Percentiles rank a stretch among this genome's conserved stretches.
Conservation (phyloP, 495 filamentous ascomycete genomes). For the Pyrenopolyporus hunteri region DNA sequence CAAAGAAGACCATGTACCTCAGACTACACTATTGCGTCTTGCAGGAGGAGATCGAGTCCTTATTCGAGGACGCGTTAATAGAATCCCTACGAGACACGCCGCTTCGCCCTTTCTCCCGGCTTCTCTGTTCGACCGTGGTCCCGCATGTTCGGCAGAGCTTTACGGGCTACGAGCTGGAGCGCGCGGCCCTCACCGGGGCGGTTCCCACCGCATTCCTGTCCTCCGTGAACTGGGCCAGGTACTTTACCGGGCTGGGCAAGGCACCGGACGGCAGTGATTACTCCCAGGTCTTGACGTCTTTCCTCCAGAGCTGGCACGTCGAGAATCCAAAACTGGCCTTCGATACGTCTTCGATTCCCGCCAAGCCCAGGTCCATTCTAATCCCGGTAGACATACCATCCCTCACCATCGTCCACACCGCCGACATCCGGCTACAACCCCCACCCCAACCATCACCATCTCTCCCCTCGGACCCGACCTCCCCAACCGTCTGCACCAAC, state of each 20-base stretch:
- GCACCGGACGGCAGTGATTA: conserved; percentile 35
- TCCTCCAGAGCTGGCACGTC: conserved; percentile 49
- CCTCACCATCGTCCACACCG: conserved; percentile 82
- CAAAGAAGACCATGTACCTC: conserved; percentile 65
- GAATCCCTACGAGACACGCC: conserved; percentile 48
- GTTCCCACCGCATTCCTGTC: conserved; percentile 50
- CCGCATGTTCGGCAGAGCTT: conserved; percentile 58
- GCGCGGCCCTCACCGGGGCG: conserved; percentile 58
- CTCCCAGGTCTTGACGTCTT: conserved; percentile 38
- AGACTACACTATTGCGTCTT: conserved; percentile 79
- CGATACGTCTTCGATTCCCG: conserved; percentile 10
- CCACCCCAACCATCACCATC: conserved; percentile 34
- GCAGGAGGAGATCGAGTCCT: conserved; percentile 67
- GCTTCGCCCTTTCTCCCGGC: conserved; percentile 52
- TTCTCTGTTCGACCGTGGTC: conserved; percentile 57
- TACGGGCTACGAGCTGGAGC: conserved; percentile 65
- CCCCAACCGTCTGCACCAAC: conserved; percentile 62
- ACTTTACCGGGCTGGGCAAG: conserved; percentile 52
- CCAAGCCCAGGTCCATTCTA: conserved; percentile 56
- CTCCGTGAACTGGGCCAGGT: conserved; percentile 47
- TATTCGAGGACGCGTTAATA: conserved; percentile 48
- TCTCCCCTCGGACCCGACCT: conserved; percentile 42
- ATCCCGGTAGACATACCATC: conserved; percentile 88
- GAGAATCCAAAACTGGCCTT: conserved; percentile 46
- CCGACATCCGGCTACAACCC: conserved; percentile 66